phyloP scores from a whole-genome alignment of 2,329 filamentous ascomycete species.

The Grosmannia serpens region DNA sequence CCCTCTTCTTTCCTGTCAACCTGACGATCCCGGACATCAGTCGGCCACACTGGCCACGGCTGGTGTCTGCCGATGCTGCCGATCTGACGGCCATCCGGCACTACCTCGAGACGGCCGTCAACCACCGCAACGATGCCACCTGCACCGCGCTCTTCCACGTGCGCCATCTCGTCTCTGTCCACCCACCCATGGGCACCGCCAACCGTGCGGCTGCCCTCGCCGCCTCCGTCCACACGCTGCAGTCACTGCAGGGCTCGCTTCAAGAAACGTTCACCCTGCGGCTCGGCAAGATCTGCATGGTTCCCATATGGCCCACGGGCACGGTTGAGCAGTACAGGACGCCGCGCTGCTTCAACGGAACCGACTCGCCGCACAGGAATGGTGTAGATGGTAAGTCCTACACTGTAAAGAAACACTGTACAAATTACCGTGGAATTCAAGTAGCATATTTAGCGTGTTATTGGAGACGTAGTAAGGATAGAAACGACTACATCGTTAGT shows the following conservation, averaged over 20 bases:
- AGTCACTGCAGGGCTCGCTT: constrained; percentile 3
- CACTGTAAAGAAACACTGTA: no score
- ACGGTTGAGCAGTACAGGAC: neutral
- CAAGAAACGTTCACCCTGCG: neutral
- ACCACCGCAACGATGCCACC: neutral
- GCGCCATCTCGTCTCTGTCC: neutral
- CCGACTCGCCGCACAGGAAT: neutral
- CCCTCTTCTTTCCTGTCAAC: constrained; percentile 3
- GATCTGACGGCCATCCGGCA: neutral
- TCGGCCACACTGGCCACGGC: neutral
- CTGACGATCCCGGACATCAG: constrained; percentile 1
- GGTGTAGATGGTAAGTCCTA: neutral
- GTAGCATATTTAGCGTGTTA: no score
- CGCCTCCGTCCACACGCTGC: neutral
- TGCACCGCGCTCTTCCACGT: neutral
- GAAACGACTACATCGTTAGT: no score
- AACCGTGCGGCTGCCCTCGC: neutral
- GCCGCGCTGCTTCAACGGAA: neutral
- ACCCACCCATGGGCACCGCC: no score
- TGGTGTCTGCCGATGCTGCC: neutral
- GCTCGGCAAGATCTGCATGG: neutral
- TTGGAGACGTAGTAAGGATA: no score
- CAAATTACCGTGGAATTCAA: no score
- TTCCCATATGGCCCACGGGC: neutral
- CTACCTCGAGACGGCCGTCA: neutral